Evolutionary conservation across 495 filamentous ascomycete genomes (phyloP).

Genomic region (Xylaria acuta): DNA sequence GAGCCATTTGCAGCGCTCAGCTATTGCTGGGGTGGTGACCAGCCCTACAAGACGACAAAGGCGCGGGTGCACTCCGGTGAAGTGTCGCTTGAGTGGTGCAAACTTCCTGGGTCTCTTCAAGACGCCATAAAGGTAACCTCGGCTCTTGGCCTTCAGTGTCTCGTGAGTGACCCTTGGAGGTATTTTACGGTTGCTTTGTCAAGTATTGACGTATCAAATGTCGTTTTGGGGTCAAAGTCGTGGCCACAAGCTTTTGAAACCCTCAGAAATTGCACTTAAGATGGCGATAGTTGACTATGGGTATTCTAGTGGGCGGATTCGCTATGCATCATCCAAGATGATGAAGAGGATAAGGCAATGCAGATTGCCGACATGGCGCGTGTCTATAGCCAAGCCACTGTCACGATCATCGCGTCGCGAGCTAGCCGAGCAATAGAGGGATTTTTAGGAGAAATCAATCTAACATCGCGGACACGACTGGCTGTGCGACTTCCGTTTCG

Average conservation of each 20-base stretch:
- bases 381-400: constrained; percentile 27
- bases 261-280: neutral
- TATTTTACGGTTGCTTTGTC: neutral
- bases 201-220: neutral
- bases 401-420: constrained; percentile 31
- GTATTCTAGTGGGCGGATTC: constrained; percentile 34
- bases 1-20: constrained; percentile 27
- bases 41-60: constrained; percentile 27
- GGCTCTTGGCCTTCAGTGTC: constrained; percentile 31
- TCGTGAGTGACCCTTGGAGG: neutral
- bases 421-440: constrained; percentile 28
- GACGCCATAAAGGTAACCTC: constrained; percentile 29
- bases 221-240: neutral
- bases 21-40: constrained; percentile 34
- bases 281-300: neutral
- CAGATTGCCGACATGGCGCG: constrained; percentile 35
- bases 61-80: neutral
- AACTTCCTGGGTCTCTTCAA: constrained; percentile 28
- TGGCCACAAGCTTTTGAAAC: neutral
- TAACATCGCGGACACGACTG: neutral
- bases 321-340: constrained; percentile 42
- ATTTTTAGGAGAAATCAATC: constrained; percentile 22
- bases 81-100: neutral
- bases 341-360: constrained; percentile 27
- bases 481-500: neutral